phyloP scores from a whole-genome alignment of 1,139 yeast species.

The Zygoascus sp. region DNA sequence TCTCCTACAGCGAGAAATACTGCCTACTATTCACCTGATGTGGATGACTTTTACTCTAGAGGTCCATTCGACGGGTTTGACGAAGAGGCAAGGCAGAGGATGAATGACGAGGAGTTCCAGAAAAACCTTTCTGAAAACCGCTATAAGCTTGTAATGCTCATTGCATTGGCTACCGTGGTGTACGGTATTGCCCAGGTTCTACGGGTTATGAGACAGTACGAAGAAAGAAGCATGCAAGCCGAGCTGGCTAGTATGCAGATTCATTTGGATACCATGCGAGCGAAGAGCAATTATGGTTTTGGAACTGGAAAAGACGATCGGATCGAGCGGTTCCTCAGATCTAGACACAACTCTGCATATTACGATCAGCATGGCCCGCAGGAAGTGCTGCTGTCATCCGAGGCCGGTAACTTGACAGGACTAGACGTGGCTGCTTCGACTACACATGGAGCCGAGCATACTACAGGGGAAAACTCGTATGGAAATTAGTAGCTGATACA shows the following conservation, averaged over 20 bases:
- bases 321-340: conserved; percentile 29
- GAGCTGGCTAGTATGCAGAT: conserved; percentile 23
- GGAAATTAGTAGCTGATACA: too few species aligned
- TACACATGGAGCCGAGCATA: background rate
- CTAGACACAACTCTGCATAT: conserved; percentile 28
- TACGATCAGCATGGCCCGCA: conserved; percentile 17
- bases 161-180: conserved; percentile 23
- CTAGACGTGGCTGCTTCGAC: background rate
- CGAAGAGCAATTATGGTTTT: conserved; percentile 26
- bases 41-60: background rate
- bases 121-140: conserved; percentile 29
- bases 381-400: conserved; percentile 4
- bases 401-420: conserved; percentile 1
- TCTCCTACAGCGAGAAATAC: background rate
- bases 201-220: conserved; percentile 25
- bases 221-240: conserved; percentile 20
- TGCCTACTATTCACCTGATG: background rate
- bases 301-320: conserved; percentile 30
- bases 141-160: conserved; percentile 26
- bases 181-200: conserved; percentile 30
- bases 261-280: conserved; percentile 24
- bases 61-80: conserved; percentile 19
- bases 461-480: too few species aligned
- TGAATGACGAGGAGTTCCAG: conserved; percentile 30
- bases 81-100: conserved; percentile 19